Conservation (phyloP, 1,284 basidiomycete species). For the Microbotryomycetes sp. region DNA sequence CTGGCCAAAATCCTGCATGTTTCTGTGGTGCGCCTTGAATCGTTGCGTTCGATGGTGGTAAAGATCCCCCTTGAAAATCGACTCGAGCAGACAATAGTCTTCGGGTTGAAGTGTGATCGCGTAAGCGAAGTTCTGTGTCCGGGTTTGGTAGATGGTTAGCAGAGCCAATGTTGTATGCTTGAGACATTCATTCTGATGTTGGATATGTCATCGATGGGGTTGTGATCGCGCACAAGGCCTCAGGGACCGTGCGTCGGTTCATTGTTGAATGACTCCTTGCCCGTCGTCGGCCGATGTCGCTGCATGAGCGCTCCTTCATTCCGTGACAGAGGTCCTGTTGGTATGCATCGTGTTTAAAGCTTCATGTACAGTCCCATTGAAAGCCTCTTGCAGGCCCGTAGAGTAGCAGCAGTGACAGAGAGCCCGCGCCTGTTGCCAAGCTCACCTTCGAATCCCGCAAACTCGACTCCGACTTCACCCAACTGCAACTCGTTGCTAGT, state of each 20-base stretch:
- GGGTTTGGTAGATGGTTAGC: no score
- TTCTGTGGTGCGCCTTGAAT: constrained; percentile 15
- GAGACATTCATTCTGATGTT: background rate
- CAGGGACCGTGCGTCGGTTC: background rate
- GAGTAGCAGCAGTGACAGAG: background rate
- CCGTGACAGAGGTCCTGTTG: background rate
- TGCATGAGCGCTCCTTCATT: constrained; percentile 5
- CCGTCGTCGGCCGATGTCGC: constrained; percentile 11
- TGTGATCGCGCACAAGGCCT: background rate
- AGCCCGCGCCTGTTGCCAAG: no score
- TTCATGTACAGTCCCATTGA: constrained; percentile 1
- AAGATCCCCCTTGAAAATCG: constrained; percentile 35
- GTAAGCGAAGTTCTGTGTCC: constrained; percentile 37
- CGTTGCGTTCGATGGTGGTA: constrained; percentile 38
- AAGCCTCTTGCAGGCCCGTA: no score
- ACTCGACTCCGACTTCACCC: constrained; percentile 32
- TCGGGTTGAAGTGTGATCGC: constrained; percentile 36
- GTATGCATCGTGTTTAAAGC: background rate
- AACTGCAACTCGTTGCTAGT: constrained; percentile 22
- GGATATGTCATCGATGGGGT: background rate
- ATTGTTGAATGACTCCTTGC: constrained; percentile 8
- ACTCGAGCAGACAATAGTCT: constrained; percentile 32
- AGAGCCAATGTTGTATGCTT: background rate
- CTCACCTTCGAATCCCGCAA: constrained; percentile 26
- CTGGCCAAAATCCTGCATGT: constrained; percentile 30